Evolutionary conservation across 331 rosid genomes (phyloP).

Genomic region (Ulmus americana): DNA sequence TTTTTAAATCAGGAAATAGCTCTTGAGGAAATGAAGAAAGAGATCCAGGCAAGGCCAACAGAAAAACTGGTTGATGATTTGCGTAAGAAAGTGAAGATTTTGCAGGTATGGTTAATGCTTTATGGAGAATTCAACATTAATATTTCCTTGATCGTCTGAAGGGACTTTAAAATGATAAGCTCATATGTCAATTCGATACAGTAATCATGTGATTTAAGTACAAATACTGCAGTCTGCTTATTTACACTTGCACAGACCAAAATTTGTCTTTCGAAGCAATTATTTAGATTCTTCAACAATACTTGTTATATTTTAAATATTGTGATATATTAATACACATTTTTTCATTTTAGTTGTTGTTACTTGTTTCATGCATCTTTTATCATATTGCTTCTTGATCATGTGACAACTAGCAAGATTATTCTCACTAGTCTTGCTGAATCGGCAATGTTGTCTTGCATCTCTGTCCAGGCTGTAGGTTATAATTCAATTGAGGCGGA

Average conservation of each 20-base stretch:
- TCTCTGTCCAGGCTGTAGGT: slow-evolving; percentile 69
- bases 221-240: not conserved
- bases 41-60: slow-evolving; percentile 79
- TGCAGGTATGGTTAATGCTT: slow-evolving; percentile 51
- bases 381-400: not conserved
- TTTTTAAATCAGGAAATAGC: slow-evolving; percentile 54
- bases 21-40: slow-evolving; percentile 76
- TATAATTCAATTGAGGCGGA: slow-evolving; percentile 97
- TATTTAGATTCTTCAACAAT: not conserved
- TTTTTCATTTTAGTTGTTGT: not conserved
- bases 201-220: not conserved
- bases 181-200: not conserved
- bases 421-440: slow-evolving; percentile 3
- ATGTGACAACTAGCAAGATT: not conserved
- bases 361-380: not conserved
- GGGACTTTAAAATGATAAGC: not conserved
- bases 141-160: not conserved
- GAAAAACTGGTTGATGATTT: slow-evolving; percentile 75
- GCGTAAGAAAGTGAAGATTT: slow-evolving; percentile 81
- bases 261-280: not conserved
- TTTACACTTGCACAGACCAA: not conserved
- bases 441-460: slow-evolving; percentile 1
- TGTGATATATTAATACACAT: not conserved
- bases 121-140: slow-evolving; percentile 3
- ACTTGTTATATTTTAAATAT: not conserved